Evolutionary conservation across 2,329 filamentous ascomycete genomes (phyloP), one percentile per base, ranked within the genome.

Genomic region (Leptographium wingfieldii): DNA sequence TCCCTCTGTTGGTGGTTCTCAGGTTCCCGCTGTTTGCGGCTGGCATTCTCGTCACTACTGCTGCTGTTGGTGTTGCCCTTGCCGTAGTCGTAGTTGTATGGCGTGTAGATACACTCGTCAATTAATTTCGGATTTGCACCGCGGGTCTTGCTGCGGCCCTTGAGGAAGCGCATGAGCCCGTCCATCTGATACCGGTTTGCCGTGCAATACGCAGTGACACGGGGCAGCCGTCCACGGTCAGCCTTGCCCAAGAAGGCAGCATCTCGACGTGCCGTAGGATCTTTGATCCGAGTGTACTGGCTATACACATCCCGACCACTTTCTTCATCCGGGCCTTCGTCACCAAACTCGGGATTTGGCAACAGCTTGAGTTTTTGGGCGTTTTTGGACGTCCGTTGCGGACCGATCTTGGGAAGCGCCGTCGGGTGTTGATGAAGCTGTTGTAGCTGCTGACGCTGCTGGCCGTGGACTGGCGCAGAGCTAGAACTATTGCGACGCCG

Each of bases 361-460:
- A 99, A 77, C n/a, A 99, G 81, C 75, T 99, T 99, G 63, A 99
- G 80, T 76, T 99, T 99, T 76, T 97, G 91, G 1, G 90, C 90
- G 65, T 89, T 96, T 73, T 96, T 95, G 29, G 92, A 95, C 60
- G 91, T 97, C 72, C 94, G 80, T 71, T 99, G 94, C 0, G 94
- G 92, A 2, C 94, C 94, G 61, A 96, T 90, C 74, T 97, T 96
- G 58, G 81, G 73, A 9, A 27, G 19, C 73, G 69, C 43, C 72
- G 66, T 27, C 22, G 31, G 29, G 11, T 60, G 60, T 19, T 48
- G 51, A 29, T 56, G 61, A 10, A 25, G 33, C 48, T 55, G 55
- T 9, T 57, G 59, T 5, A 54, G 49, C 10, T 55, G 49, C 25
- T 54, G 59, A 5, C 27, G 46, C 22, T 31, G 14, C 43, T 16